These are phyloP conservation scores for Oehlia diaphana DNA, from an alignment of 192 early-diverging fungal species.

Conservation along the genomic window DNA sequence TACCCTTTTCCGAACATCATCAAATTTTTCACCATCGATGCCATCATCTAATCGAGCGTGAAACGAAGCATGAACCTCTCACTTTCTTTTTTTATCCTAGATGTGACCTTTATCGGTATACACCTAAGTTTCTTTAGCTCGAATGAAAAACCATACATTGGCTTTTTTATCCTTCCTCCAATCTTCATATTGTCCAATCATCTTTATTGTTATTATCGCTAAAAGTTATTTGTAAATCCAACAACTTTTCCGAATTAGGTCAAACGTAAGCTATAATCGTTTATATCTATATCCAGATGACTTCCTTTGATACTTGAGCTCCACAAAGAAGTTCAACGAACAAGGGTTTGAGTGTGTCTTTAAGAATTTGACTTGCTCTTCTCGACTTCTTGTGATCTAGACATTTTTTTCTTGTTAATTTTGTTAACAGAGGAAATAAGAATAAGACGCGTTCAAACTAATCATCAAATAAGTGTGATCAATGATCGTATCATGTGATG, in stretches of 20 bases:
- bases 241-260: slow-evolving; percentile 16
- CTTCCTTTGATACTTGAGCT: slow-evolving; percentile 20
- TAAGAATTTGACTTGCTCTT: slow-evolving; percentile 30
- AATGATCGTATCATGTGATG: too few species aligned
- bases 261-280: slow-evolving; percentile 21
- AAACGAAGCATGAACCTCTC: too few species aligned
- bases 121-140: too few species aligned
- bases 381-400: slow-evolving; percentile 1
- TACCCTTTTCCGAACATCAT: too few species aligned
- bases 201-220: not conserved
- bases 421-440: not conserved
- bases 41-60: too few species aligned
- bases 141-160: slow-evolving; percentile 15
- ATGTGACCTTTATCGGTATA: too few species aligned
- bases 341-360: slow-evolving; percentile 14
- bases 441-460: too few species aligned
- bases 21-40: too few species aligned
- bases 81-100: too few species aligned
- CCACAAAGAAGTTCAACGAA: slow-evolving; percentile 22
- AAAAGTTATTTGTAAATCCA: not conserved
- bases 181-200: not conserved
- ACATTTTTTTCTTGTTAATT: not conserved
- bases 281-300: not conserved
- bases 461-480: too few species aligned
- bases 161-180: slow-evolving; percentile 3